These are phyloP conservation scores for Arabidopsis hybrid DNA, from an alignment of 441 rosid genomes.

Conservation along the genomic window DNA sequence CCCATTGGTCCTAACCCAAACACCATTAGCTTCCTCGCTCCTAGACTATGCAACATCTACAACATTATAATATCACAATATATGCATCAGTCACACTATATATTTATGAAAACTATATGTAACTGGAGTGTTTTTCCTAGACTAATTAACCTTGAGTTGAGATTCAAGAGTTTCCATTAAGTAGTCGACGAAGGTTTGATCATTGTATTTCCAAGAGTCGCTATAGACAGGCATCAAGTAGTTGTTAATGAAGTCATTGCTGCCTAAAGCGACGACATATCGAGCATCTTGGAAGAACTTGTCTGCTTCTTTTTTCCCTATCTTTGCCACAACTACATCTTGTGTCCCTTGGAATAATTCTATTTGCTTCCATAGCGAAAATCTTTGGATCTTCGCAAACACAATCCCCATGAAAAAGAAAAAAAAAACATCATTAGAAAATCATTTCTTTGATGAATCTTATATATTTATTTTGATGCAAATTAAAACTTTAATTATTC, in stretches of 20 bases:
- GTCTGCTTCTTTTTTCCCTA: conserved; percentile 56
- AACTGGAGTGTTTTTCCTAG: background rate
- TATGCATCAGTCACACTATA: background rate
- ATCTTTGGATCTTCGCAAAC: conserved; percentile 72
- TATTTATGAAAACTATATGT: background rate
- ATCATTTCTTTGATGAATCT: background rate
- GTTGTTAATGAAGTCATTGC: conserved; percentile 98
- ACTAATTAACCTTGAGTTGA: conserved; percentile 63
- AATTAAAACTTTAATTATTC: background rate
- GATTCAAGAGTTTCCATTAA: conserved; percentile 73
- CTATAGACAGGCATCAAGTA: conserved; percentile 86
- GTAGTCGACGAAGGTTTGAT: conserved; percentile 64
- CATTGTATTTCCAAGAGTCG: conserved; percentile 86
- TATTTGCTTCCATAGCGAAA: conserved; percentile 77
- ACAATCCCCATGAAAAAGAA: background rate
- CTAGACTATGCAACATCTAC: conserved; percentile 65
- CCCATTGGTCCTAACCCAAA: conserved; percentile 97
- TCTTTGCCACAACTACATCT: conserved; percentile 54
- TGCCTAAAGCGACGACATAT: conserved; percentile 91
- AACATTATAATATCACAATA: background rate
- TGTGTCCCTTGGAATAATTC: conserved; percentile 75
- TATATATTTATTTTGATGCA: background rate
- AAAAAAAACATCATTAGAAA: background rate
- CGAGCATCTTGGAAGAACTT: conserved; percentile 69
- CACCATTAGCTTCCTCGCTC: conserved; percentile 76